Evolutionary conservation across 2,329 filamentous ascomycete species (phyloP).

Genomic region (Penicillium sp.): DNA sequence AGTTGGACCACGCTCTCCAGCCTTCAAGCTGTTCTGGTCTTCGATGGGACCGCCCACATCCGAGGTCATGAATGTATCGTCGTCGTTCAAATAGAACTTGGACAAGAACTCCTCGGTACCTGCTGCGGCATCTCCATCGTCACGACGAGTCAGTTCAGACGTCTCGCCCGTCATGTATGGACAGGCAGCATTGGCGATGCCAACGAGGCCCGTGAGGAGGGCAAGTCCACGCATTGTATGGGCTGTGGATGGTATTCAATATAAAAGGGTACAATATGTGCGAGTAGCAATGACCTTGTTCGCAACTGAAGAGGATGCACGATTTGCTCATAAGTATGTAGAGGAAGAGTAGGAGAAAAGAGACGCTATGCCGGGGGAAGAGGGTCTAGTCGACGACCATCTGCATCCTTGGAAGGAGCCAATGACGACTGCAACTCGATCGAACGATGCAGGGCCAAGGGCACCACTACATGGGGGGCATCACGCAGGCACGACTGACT

Average conservation of each 20-base stretch:
- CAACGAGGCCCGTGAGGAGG: slow-evolving; percentile 32
- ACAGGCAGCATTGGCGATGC: slow-evolving; percentile 42
- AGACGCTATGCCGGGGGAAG: not conserved
- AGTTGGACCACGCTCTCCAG: slow-evolving; percentile 67
- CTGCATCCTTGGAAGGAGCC: not conserved
- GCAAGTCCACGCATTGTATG: slow-evolving; percentile 29
- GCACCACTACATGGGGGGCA: slow-evolving; percentile 6
- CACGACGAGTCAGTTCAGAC: slow-evolving; percentile 25
- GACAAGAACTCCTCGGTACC: slow-evolving; percentile 45
- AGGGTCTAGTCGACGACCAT: not conserved
- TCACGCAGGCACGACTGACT: slow-evolving; percentile 5
- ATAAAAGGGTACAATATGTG: not conserved
- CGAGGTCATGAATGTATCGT: slow-evolving; percentile 60
- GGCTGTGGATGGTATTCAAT: not conserved
- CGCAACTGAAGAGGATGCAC: not conserved
- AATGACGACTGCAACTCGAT: slow-evolving; percentile 4
- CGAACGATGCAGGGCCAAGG: slow-evolving; percentile 2
- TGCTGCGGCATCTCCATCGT: slow-evolving; percentile 27
- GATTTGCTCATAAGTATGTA: slow-evolving; percentile 14
- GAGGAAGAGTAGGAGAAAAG: not conserved
- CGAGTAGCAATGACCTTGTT: not conserved
- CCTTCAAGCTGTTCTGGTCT: slow-evolving; percentile 67
- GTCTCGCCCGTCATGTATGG: slow-evolving; percentile 44
- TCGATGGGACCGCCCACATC: slow-evolving; percentile 69
- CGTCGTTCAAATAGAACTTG: slow-evolving; percentile 55